Evolutionary conservation across 768 basidiomycete species (phyloP), one percentile per base, ranked within the genome.

Genomic region (Kwoniella botswanensis): DNA sequence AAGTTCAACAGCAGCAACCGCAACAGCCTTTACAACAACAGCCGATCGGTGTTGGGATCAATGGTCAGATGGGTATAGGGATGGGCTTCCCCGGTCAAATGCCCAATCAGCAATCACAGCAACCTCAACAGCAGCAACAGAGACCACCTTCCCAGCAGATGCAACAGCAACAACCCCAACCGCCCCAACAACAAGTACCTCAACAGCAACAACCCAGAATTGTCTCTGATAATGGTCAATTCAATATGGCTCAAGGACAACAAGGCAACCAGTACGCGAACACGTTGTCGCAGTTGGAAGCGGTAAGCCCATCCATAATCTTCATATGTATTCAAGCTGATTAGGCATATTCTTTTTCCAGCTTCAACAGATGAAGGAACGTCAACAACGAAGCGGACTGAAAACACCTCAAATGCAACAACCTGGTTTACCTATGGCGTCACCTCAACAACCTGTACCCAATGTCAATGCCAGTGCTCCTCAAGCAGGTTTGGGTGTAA

Each of bases 301-400:
- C 76, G 2, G 78, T 79, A 43, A 71, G 78, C 70, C 11, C 2
- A 29, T 17, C 0, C 24, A 11, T 13, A 2, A 21, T 42, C 54
- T 4, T 12, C n/a, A 22, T 7, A 4, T 26, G 21, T 22, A 29
- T 41, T 42, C 6, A 52, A 42, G 26, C 15, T 59, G 41, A 55
- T n/a, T 18, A 13, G 71, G 57, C 18, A 50, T 17, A 50, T 73
- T 57, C 71, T 26, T 35, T 21, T 13, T 11, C 1, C 69, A 79
- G 78, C 65, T 79, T 15, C 76, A 79, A 35, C 70, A 71, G 55
- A 79, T 79, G 78, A 76, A 76, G 55, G 67, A 75, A 54, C 72
- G 74, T 15, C 77, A 70, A 29, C 53, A 78, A 50, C 64, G 67
- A 54, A 66, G 72, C 57, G 68, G 68, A n/a, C 54, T 63, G 68